A percentile compares a stretch with the other conserved stretches of the same genome.
Evolutionary conservation across 2,329 filamentous ascomycete species (phyloP).

Genomic region (Colletotrichum gloeosporioides): DNA sequence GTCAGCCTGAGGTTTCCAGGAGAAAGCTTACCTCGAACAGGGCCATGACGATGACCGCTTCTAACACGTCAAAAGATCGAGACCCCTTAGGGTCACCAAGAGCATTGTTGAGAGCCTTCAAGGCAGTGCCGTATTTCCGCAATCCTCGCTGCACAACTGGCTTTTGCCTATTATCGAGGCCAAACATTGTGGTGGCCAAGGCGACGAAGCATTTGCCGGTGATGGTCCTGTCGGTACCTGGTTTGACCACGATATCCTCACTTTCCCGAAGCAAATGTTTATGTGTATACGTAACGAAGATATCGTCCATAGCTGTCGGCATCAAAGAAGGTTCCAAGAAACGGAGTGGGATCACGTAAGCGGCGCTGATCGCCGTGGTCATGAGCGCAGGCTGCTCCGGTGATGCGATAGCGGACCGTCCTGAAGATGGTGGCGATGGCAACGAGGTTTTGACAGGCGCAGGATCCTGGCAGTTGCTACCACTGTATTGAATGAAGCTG

Average conservation of each 20-base stretch:
- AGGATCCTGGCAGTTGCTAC: not conserved
- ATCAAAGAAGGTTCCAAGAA: not conserved
- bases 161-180: not conserved
- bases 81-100: not conserved
- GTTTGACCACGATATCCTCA: not conserved
- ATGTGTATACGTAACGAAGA: not conserved
- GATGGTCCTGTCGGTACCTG: not conserved
- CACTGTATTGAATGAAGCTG: not conserved
- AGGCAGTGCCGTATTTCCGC: not conserved
- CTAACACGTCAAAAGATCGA: not conserved
- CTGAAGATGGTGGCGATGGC: not conserved
- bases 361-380: not conserved
- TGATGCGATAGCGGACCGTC: not conserved
- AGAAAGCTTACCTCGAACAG: not conserved
- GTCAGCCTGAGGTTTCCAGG: not conserved
- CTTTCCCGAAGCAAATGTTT: not conserved
- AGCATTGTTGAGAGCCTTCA: not conserved
- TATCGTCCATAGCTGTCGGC: not conserved
- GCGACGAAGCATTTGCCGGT: not conserved
- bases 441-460: not conserved
- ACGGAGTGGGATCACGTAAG: not conserved
- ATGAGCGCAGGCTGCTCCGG: not conserved
- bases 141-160: not conserved
- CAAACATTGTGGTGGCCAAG: not conserved
- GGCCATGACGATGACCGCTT: not conserved